A percentile compares a stretch with the other conserved stretches of the same genome.
Conservation (phyloP, 2,329 filamentous ascomycete species). For the Magnaporthiopsis rhizophila region DNA sequence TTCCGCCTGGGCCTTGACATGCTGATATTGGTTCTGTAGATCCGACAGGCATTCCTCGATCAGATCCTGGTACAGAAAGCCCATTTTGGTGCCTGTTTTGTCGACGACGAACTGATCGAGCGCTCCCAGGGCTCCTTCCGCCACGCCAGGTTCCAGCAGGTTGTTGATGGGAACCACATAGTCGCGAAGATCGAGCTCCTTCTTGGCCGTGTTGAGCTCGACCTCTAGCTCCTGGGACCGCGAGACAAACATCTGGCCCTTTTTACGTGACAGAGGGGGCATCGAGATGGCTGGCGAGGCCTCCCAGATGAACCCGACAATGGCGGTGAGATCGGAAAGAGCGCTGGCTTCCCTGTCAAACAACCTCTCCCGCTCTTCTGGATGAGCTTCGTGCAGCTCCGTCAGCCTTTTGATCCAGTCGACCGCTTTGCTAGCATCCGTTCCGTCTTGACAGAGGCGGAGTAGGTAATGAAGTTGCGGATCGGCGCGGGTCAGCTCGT, state of each 20-base stretch:
- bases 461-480: conserved; percentile 35
- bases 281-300: conserved; percentile 24
- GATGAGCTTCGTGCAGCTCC: conserved; percentile 26
- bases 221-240: conserved; percentile 24
- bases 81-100: conserved; percentile 29
- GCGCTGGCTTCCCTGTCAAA: conserved; percentile 24
- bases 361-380: conserved; percentile 25
- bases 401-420: conserved; percentile 33
- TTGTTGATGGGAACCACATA: conserved; percentile 34
- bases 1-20: conserved; percentile 17
- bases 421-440: conserved; percentile 24
- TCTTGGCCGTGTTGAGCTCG: conserved; percentile 30
- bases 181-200: conserved; percentile 28
- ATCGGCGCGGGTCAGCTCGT: conserved; percentile 26
- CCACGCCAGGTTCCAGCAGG: conserved; percentile 31
- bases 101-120: conserved; percentile 22
- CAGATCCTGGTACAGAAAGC: conserved; percentile 8
- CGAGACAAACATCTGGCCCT: conserved; percentile 28
- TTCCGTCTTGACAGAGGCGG: conserved; percentile 32
- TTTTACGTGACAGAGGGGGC: conserved; percentile 30
- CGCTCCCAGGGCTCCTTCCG: conserved; percentile 23
- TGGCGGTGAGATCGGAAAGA: conserved; percentile 28
- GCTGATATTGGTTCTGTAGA: conserved; percentile 22
- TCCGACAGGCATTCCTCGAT: conserved; percentile 15
- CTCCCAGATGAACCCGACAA: conserved; percentile 31